Conservation (phyloP, 2,329 filamentous ascomycete genomes). For the Colletotrichum sp. region DNA sequence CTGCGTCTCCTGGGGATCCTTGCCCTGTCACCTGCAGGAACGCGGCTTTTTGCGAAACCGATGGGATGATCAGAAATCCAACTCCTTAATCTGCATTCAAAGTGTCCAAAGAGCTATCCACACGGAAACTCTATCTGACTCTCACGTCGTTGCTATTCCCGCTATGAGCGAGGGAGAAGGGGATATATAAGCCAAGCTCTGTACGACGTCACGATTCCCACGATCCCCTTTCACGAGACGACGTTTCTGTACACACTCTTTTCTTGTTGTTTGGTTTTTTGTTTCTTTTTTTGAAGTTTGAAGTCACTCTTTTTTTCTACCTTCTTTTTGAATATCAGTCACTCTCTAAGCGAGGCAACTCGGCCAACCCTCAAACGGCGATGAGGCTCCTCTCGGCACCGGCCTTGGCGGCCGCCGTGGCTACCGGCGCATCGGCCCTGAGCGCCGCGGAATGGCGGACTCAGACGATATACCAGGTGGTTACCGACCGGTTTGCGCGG, state of each 20-base stretch:
- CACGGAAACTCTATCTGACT: neutral
- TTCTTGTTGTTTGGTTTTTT: neutral
- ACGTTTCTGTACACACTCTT: slow-evolving; percentile 10
- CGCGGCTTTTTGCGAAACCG: neutral
- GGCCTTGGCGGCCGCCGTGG: neutral
- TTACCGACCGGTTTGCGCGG: slow-evolving; percentile 61
- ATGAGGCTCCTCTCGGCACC: slow-evolving; percentile 9
- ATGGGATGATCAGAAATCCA: neutral
- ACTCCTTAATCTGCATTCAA: neutral
- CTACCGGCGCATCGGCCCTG: slow-evolving; percentile 3
- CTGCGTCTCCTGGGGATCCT: neutral
- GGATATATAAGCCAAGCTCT: slow-evolving; percentile 1
- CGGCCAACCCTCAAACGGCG: neutral
- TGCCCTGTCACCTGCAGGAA: neutral
- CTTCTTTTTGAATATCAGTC: slow-evolving; percentile 1
- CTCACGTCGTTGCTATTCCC: neutral
- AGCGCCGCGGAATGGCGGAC: slow-evolving; percentile 51
- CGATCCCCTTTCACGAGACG: neutral
- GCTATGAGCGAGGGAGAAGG: neutral
- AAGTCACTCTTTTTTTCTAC: neutral
- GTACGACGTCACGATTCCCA: neutral
- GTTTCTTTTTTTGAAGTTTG: neutral
- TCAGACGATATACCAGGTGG: slow-evolving; percentile 62
- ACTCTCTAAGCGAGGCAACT: neutral
- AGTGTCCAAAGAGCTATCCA: neutral